Conservation (phyloP, 352 stramenopile genomes). For the Thalassiosira hispida region DNA sequence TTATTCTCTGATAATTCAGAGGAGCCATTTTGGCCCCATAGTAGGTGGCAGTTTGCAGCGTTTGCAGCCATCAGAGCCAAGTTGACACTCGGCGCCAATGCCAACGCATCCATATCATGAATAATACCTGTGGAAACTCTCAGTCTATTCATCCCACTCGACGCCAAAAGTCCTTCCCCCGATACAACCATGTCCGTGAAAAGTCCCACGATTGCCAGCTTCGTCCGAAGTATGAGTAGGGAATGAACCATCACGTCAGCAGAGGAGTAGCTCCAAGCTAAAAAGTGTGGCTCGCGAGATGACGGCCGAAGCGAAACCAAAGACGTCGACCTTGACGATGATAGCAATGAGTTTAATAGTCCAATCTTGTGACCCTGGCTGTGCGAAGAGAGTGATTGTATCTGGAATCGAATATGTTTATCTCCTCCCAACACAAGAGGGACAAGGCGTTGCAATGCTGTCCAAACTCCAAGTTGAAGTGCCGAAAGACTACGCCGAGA, state of each 20-base stretch:
- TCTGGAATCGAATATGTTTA: background rate
- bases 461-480: constrained; percentile 53
- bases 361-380: constrained; percentile 1
- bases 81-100: constrained; percentile 25
- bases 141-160: background rate
- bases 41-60: constrained; percentile 35
- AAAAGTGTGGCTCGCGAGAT: constrained; percentile 9
- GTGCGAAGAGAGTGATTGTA: background rate
- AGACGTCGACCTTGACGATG: constrained; percentile 20
- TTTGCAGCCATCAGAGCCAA: constrained; percentile 35
- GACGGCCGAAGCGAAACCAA: constrained; percentile 23
- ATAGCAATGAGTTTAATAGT: constrained; percentile 34
- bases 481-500: constrained; percentile 47
- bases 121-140: background rate
- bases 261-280: constrained; percentile 42
- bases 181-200: constrained; percentile 16
- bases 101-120: background rate
- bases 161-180: background rate
- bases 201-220: constrained; percentile 38
- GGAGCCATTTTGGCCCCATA: constrained; percentile 2
- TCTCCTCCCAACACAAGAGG: constrained; percentile 17
- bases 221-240: constrained; percentile 36
- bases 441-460: constrained; percentile 34
- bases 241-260: constrained; percentile 40
- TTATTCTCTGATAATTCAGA: background rate